Percentiles rank a stretch among this genome's conserved stretches.
phyloP scores from a whole-genome alignment of 352 stramenopile genomes.

The Pythium plurisporium region DNA sequence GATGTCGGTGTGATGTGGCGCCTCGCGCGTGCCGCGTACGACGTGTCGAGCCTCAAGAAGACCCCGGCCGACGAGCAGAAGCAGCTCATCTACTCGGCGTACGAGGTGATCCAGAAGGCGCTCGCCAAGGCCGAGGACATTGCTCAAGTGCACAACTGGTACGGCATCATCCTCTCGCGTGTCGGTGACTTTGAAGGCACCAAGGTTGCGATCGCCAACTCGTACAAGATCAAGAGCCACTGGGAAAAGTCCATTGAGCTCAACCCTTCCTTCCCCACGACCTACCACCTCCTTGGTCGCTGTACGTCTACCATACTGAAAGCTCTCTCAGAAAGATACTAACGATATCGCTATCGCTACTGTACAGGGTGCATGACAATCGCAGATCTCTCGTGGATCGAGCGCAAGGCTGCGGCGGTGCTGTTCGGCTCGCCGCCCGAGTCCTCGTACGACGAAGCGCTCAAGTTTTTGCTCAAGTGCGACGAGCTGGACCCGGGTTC shows the following conservation, averaged over 20 bases:
- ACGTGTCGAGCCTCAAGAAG: conserved; percentile 28
- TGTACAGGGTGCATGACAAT: conserved; percentile 72
- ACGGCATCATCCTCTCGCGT: conserved; percentile 78
- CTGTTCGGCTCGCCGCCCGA: conserved; percentile 60
- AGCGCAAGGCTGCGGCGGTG: conserved; percentile 55
- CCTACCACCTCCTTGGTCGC: conserved; percentile 72
- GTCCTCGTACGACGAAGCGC: conserved; percentile 59
- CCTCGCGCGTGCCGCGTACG: conserved; percentile 31
- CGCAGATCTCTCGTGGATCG: conserved; percentile 73
- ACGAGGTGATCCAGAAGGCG: conserved; percentile 51
- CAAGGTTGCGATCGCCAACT: conserved; percentile 81
- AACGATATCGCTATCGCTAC: no score
- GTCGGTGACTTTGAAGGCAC: conserved; percentile 87
- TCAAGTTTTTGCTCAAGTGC: conserved; percentile 45
- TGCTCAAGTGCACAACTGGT: conserved; percentile 84
- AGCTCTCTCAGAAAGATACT: conserved; percentile 56
- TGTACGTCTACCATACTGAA: no score
- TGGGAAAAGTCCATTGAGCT: conserved; percentile 74
- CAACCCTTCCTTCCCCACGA: conserved; percentile 64
- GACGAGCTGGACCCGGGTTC: conserved; percentile 60
- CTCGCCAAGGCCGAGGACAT: conserved; percentile 18
- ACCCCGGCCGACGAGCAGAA: conserved; percentile 32
- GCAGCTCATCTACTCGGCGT: conserved; percentile 40
- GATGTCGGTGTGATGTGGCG: conserved; percentile 34
- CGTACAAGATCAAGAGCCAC: conserved; percentile 73